Base-by-base conservation (phyloP, 2,329 filamentous ascomycete genomes). In the Cryphonectria nitschkei region DNA sequence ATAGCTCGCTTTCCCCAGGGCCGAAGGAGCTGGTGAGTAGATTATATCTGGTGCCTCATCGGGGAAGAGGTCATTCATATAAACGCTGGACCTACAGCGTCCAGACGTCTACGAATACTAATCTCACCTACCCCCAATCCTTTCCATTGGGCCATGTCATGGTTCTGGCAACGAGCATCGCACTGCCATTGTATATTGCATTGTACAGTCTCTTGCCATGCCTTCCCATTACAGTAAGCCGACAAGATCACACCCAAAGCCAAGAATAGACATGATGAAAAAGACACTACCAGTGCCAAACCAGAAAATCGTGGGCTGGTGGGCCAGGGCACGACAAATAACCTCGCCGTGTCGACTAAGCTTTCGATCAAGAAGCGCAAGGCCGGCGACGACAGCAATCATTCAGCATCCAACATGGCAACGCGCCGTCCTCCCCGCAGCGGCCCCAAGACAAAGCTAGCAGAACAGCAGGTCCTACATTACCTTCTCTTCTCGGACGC, bases 1-100 rank as follows among this genome's bases (percentile, higher is more conserved):
- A n/a, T n/a, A 7, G 46, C 46, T 50, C 7, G 9, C 22, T 50
- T 1, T 19, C 87, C 88, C 3, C 26, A 13, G n/a, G 8, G 26
- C 52, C 22, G 56, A 19, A 60, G 32, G 6, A 37, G 56, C 56
- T 22, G 37, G 56, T 14, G 14, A 37, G 56, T 50, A 37, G 5
- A 22, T 7, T 29, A 60, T 16, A 4, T 16, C 29, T 60, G 56
- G 32, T 34, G 4, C 29, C 32, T 22, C 7, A 14, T 16, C 13
- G 29, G 26, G 26, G 14, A 60, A 60, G 56, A 19, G 29, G 56
- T 34, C 56, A 60, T 60, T 60, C 56, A 60, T 60, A 13, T 9
- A 54, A 14, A 26, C n/a, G n/a, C 50, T 26, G n/a, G 3, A 1
- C n/a, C 14, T 54, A 54, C 8, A 54, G 50, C n/a, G 22, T 54